phyloP scores from a whole-genome alignment of 2,329 filamentous ascomycete species.

The Colletotrichum nymphaeae region DNA sequence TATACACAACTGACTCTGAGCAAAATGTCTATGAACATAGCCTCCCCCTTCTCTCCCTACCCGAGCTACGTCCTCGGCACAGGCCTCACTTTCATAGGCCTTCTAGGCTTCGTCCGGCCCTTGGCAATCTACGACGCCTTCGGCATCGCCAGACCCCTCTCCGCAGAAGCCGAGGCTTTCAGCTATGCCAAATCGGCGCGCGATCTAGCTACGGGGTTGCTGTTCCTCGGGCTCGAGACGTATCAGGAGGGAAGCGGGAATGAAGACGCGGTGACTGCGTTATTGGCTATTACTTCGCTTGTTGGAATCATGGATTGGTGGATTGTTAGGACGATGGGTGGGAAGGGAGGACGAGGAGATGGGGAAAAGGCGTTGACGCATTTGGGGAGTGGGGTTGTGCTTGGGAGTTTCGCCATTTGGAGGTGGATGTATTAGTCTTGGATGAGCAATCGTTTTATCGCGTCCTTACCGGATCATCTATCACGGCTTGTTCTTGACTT shows the following conservation, averaged over 20 bases:
- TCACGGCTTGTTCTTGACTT: too few species aligned
- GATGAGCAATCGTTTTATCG: not conserved
- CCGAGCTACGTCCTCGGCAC: slow-evolving; percentile 40
- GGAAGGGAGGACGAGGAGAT: not conserved
- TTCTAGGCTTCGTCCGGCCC: slow-evolving; percentile 34
- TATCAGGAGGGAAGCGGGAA: slow-evolving; percentile 34
- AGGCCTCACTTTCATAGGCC: slow-evolving; percentile 38
- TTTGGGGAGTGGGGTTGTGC: not conserved
- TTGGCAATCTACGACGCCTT: slow-evolving; percentile 27
- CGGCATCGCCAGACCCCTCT: slow-evolving; percentile 12
- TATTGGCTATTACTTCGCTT: slow-evolving; percentile 16
- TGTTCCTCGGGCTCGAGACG: slow-evolving; percentile 32
- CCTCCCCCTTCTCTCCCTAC: slow-evolving; percentile 25
- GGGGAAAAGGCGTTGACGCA: slow-evolving; percentile 4
- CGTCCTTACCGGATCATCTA: too few species aligned
- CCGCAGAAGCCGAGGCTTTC: slow-evolving; percentile 3
- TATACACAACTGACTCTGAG: not conserved
- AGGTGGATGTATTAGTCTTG: slow-evolving; percentile 15
- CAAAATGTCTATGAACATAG: not conserved
- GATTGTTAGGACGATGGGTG: slow-evolving; percentile 5
- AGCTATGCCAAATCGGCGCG: slow-evolving; percentile 25
- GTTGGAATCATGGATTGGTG: slow-evolving; percentile 25
- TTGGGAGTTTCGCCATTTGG: slow-evolving; percentile 10
- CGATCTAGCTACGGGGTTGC: slow-evolving; percentile 9
- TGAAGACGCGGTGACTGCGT: slow-evolving; percentile 31